A percentile compares a stretch with the other conserved stretches of the same genome.
These are phyloP conservation scores for Mangifera indica DNA, from an alignment of 345 rosid species.

Conservation along the genomic window DNA sequence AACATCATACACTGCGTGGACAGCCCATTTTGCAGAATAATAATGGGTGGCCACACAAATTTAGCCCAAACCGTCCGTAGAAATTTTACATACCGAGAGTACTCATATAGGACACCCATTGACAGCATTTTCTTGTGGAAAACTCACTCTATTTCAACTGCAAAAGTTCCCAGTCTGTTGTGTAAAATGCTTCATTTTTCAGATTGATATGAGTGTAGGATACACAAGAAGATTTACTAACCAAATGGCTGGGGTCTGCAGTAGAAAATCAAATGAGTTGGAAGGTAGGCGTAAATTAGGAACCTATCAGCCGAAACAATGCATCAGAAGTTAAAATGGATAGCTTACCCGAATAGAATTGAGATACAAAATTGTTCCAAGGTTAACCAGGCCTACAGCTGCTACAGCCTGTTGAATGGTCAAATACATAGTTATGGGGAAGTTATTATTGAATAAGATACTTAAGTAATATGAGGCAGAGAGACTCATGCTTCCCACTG, in stretches of 20 bases:
- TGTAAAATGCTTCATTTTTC: background rate
- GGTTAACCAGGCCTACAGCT: slow-evolving; percentile 90
- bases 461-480: background rate
- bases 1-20: slow-evolving; percentile 23
- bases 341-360: slow-evolving; percentile 76
- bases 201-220: background rate
- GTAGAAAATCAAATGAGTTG: slow-evolving; percentile 20
- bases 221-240: slow-evolving; percentile 25
- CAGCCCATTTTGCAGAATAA: slow-evolving; percentile 13
- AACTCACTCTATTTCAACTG: background rate
- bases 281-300: background rate
- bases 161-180: background rate
- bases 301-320: background rate
- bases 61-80: too few relatives aligned
- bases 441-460: background rate
- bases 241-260: slow-evolving; percentile 70
- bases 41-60: background rate
- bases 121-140: background rate
- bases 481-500: slow-evolving; percentile 80
- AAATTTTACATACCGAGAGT: background rate
- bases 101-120: slow-evolving; percentile 6
- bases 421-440: slow-evolving; percentile 14
- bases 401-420: slow-evolving; percentile 74
- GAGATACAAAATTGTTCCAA: slow-evolving; percentile 85
- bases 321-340: background rate